phyloP scores from a whole-genome alignment of 2,329 filamentous ascomycete species.

The Arthroderma uncinatum region DNA sequence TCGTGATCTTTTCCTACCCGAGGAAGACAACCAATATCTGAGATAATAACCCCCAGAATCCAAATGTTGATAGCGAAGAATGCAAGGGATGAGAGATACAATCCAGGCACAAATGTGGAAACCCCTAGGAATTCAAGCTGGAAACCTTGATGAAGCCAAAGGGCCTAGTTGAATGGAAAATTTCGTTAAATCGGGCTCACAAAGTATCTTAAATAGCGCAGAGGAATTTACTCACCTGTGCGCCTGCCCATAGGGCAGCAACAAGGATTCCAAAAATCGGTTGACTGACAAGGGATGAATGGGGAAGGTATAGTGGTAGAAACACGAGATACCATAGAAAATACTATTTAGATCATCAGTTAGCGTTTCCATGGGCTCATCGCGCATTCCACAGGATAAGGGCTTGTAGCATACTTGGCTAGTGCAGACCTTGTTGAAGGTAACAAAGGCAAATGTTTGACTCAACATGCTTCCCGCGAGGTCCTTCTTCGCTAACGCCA shows the following conservation, averaged over 20 bases:
- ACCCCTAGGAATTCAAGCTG: slow-evolving; percentile 66
- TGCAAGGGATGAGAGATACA: slow-evolving; percentile 61
- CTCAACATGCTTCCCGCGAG: slow-evolving; percentile 77
- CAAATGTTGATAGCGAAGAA: slow-evolving; percentile 85
- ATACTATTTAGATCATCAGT: slow-evolving; percentile 48
- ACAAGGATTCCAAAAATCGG: slow-evolving; percentile 54
- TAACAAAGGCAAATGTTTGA: slow-evolving; percentile 93
- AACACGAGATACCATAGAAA: slow-evolving; percentile 98
- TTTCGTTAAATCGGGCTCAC: neutral
- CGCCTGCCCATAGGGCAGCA: slow-evolving; percentile 59
- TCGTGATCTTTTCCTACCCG: neutral
- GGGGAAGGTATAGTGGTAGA: slow-evolving; percentile 77
- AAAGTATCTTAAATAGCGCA: neutral
- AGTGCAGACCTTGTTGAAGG: slow-evolving; percentile 98
- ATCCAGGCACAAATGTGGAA: slow-evolving; percentile 73
- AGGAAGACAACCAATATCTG: slow-evolving; percentile 42
- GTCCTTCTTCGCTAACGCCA: slow-evolving; percentile 68
- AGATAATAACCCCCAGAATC: slow-evolving; percentile 70
- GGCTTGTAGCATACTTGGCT: slow-evolving; percentile 58
- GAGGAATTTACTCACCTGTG: slow-evolving; percentile 45
- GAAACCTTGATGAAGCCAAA: slow-evolving; percentile 67
- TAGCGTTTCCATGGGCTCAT: neutral
- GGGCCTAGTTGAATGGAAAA: slow-evolving; percentile 31
- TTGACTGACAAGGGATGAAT: slow-evolving; percentile 56
- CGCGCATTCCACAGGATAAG: neutral